Evolutionary conservation across 257 asterid genomes (phyloP).

Genomic region (Nicotiana tomentosiformis): DNA sequence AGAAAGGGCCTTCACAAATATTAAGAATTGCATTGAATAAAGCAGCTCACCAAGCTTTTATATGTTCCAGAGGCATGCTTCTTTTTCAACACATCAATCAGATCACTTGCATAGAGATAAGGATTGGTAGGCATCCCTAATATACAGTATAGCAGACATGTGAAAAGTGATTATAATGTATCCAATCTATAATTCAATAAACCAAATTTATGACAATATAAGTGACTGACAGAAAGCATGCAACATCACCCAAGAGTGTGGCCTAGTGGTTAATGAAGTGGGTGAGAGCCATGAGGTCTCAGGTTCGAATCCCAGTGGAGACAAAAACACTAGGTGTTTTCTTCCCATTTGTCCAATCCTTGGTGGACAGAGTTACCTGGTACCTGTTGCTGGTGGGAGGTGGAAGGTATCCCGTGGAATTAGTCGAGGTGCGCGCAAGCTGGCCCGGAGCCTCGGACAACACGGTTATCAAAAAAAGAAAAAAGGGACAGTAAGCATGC

Average conservation of each 20-base stretch:
- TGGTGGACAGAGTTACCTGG: too few relatives aligned
- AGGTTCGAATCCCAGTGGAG: too few relatives aligned
- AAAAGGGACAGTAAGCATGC: neutral
- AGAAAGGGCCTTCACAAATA: neutral
- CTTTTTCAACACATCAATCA: constrained; percentile 47
- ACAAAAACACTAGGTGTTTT: too few relatives aligned
- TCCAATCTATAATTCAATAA: neutral
- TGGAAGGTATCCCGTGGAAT: too few relatives aligned
- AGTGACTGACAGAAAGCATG: neutral
- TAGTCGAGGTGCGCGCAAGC: too few relatives aligned
- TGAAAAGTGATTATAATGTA: neutral
- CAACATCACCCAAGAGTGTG: neutral
- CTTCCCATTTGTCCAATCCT: too few relatives aligned
- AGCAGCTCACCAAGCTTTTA: constrained; percentile 64
- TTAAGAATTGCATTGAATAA: neutral
- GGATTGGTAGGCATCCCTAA: constrained; percentile 83
- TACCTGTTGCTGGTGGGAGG: too few relatives aligned
- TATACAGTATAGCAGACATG: constrained; percentile 8
- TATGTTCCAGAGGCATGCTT: constrained; percentile 84
- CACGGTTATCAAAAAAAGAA: too few relatives aligned
- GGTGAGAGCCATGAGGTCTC: too few relatives aligned
- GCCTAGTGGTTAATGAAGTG: too few relatives aligned
- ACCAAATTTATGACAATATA: neutral
- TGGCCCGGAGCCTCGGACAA: too few relatives aligned
- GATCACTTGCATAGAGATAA: constrained; percentile 67